phyloP scores from a whole-genome alignment of 2,329 filamentous ascomycete genomes.

The Beauveria asiatica region DNA sequence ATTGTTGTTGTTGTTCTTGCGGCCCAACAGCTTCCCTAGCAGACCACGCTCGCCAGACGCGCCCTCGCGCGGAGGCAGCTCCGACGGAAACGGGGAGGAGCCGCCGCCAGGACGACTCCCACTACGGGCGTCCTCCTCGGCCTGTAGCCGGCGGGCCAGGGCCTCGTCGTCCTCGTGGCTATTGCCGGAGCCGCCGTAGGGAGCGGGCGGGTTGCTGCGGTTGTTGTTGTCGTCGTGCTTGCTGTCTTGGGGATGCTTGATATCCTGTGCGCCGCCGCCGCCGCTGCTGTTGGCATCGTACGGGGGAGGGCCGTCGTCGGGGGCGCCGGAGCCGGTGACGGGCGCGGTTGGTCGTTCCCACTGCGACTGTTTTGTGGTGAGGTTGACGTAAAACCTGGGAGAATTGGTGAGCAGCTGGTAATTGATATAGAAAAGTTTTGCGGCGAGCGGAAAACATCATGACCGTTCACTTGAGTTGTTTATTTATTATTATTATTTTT shows the following conservation, averaged over 20 bases:
- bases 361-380: conserved; percentile 78
- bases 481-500: too few species aligned
- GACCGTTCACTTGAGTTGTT: too few species aligned
- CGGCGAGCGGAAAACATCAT: too few species aligned
- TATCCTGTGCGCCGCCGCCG: conserved; percentile 34
- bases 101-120: conserved; percentile 12
- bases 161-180: conserved; percentile 57
- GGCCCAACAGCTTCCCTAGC: conserved; percentile 44
- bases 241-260: conserved; percentile 66
- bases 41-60: conserved; percentile 35
- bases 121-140: conserved; percentile 64
- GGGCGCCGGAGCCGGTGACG: conserved; percentile 42
- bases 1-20: conserved; percentile 31
- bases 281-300: conserved; percentile 41
- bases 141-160: conserved; percentile 69
- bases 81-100: neutral
- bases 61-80: conserved; percentile 8
- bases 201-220: conserved; percentile 18
- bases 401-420: neutral
- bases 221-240: conserved; percentile 25
- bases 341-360: conserved; percentile 77
- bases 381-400: conserved; percentile 83
- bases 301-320: conserved; percentile 53
- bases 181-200: conserved; percentile 21
- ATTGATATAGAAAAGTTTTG: too few species aligned